Conservation (phyloP, 1,284 basidiomycete genomes). For the Fomitopsis pinicola region DNA sequence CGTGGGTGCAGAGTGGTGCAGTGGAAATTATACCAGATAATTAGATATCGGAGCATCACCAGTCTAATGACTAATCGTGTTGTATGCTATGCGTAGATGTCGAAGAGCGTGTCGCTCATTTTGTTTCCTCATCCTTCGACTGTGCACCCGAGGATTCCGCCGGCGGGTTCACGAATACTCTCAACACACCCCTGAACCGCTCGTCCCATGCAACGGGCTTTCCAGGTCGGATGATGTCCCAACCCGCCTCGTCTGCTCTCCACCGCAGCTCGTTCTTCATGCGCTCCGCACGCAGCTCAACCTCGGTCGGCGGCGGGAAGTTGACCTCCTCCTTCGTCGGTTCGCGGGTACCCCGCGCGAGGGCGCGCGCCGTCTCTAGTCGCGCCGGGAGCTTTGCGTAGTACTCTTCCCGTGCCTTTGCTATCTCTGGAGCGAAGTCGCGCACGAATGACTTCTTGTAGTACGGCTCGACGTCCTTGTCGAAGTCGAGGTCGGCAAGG, state of each 20-base stretch:
- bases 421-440: slow-evolving; percentile 55
- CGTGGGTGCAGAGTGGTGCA: slow-evolving; percentile 42
- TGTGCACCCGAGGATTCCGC: slow-evolving; percentile 5
- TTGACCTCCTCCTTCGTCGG: slow-evolving; percentile 80
- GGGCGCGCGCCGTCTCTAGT: slow-evolving; percentile 72
- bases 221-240: slow-evolving; percentile 69
- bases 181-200: slow-evolving; percentile 61
- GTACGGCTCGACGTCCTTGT: slow-evolving; percentile 59
- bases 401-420: slow-evolving; percentile 70
- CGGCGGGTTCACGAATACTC: slow-evolving; percentile 53
- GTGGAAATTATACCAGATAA: slow-evolving; percentile 31
- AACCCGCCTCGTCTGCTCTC: slow-evolving; percentile 74
- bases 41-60: background rate
- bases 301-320: slow-evolving; percentile 83
- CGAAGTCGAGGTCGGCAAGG: slow-evolving; percentile 72
- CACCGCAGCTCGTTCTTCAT: slow-evolving; percentile 86
- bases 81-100: background rate
- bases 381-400: slow-evolving; percentile 71
- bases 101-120: slow-evolving; percentile 2
- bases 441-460: slow-evolving; percentile 66
- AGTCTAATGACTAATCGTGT: background rate
- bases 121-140: slow-evolving; percentile 5
- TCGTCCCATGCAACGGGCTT: slow-evolving; percentile 73
- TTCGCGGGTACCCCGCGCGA: slow-evolving; percentile 77
- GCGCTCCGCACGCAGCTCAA: slow-evolving; percentile 80